Conservation (phyloP, 768 basidiomycete species). For the Tubosaeta brunneosetosa region DNA sequence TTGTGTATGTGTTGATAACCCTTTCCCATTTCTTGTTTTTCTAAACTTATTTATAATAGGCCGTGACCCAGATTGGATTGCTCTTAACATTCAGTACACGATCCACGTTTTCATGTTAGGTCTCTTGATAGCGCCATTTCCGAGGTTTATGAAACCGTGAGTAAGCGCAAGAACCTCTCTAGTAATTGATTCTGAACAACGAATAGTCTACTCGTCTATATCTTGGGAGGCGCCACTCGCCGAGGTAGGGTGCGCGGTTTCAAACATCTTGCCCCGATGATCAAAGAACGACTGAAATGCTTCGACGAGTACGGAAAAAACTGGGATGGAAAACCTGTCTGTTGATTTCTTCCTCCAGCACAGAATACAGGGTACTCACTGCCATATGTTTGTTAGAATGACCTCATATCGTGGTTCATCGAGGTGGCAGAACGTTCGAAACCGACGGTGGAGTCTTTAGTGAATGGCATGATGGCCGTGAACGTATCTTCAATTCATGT, state of each 20-base stretch:
- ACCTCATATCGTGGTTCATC: conserved; percentile 31
- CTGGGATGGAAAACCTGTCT: conserved; percentile 31
- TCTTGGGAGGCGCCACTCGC: conserved; percentile 5
- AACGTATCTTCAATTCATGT: neutral
- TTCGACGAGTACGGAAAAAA: conserved; percentile 22
- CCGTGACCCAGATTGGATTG: conserved; percentile 32
- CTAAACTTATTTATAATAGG: conserved; percentile 22
- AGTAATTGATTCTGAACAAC: neutral
- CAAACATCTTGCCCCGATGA: conserved; percentile 23
- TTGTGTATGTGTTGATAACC: conserved; percentile 30
- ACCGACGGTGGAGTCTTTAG: neutral
- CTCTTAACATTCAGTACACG: conserved; percentile 11
- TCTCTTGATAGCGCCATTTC: conserved; percentile 32
- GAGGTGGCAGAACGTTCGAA: conserved; percentile 1
- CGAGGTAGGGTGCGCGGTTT: conserved; percentile 3
- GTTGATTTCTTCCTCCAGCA: conserved; percentile 2
- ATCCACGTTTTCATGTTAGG: conserved; percentile 17
- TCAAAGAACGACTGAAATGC: conserved; percentile 24
- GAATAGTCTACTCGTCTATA: conserved; percentile 14
- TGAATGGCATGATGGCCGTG: neutral
- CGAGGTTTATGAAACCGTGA: conserved; percentile 31
- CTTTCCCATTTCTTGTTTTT: neutral
- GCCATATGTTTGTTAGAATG: conserved; percentile 16
- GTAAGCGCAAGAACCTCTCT: neutral
- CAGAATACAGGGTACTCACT: too few relatives aligned